Evolutionary conservation across 2,329 filamentous ascomycete genomes (phyloP).

Genomic region (Botryotinia globosa): DNA sequence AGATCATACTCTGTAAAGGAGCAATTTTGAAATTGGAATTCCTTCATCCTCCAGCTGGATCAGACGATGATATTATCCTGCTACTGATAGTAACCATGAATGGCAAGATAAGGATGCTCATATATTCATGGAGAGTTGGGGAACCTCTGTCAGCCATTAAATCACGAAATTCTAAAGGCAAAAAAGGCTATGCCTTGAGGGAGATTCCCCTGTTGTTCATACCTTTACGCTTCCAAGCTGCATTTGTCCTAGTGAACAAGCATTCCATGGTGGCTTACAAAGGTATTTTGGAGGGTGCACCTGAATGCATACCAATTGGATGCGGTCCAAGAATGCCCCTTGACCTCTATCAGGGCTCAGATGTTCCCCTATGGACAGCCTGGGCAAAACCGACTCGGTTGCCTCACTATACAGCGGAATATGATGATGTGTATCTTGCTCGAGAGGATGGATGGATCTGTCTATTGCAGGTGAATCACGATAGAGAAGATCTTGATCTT

Average conservation of each 20-base stretch:
- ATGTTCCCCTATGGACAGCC: constrained; percentile 68
- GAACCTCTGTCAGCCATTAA: constrained; percentile 48
- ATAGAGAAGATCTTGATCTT: constrained; percentile 51
- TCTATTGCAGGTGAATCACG: constrained; percentile 64
- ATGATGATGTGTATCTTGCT: constrained; percentile 81
- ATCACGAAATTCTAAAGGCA: constrained; percentile 46
- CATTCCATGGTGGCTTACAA: constrained; percentile 56
- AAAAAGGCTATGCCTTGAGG: constrained; percentile 44
- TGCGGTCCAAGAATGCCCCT: background rate
- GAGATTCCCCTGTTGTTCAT: constrained; percentile 66
- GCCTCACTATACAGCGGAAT: constrained; percentile 57
- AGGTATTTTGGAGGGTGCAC: constrained; percentile 51
- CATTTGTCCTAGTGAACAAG: constrained; percentile 67
- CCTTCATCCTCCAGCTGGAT: constrained; percentile 65
- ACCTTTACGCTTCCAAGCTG: constrained; percentile 66
- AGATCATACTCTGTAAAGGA: constrained; percentile 52
- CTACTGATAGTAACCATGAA: constrained; percentile 58
- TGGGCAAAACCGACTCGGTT: constrained; percentile 77
- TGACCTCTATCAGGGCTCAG: constrained; percentile 43
- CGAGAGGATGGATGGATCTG: constrained; percentile 82
- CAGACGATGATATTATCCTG: constrained; percentile 72
- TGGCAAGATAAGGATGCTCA: constrained; percentile 51
- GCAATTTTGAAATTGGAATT: constrained; percentile 87
- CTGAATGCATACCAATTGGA: constrained; percentile 32
- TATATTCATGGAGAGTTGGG: constrained; percentile 60